Percentiles rank a stretch among this genome's conserved stretches.
Evolutionary conservation across 805 yeast genomes (phyloP).

Genomic region (Cyberlindnera veronae): DNA sequence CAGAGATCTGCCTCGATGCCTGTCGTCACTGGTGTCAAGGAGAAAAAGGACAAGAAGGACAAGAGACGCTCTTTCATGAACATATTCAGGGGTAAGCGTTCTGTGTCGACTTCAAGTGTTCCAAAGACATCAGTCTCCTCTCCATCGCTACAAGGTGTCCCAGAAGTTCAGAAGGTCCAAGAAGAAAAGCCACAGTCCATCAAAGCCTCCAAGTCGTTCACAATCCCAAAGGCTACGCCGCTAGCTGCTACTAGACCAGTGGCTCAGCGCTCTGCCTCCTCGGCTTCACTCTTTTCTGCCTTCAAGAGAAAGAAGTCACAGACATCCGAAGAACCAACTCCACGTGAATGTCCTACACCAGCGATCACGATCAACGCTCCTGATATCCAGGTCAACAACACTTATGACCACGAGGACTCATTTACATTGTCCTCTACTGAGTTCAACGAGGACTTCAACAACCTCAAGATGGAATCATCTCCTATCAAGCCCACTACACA

Average conservation of each 20-base stretch:
- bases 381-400: not conserved
- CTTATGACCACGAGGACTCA: slow-evolving; percentile 2
- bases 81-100: slow-evolving; percentile 22
- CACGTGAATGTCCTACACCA: not conserved
- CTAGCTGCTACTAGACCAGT: slow-evolving; percentile 4
- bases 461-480: slow-evolving; percentile 4
- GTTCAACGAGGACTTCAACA: slow-evolving; percentile 28
- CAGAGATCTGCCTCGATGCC: slow-evolving; percentile 27
- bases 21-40: slow-evolving; percentile 5
- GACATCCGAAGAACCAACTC: not conserved
- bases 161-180: not conserved
- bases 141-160: slow-evolving; percentile 5
- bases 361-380: slow-evolving; percentile 2
- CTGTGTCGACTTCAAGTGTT: slow-evolving; percentile 15
- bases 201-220: slow-evolving; percentile 19
- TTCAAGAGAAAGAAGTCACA: slow-evolving; percentile 21
- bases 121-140: slow-evolving; percentile 12
- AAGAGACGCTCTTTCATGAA: slow-evolving; percentile 23
- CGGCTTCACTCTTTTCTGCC: slow-evolving; percentile 25
- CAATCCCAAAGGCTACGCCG: slow-evolving; percentile 10
- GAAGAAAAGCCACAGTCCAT: slow-evolving; percentile 1
- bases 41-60: slow-evolving; percentile 13
- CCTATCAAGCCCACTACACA: not conserved
- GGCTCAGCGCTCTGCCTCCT: slow-evolving; percentile 25
- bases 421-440: slow-evolving; percentile 16